A percentile compares a stretch with the other conserved stretches of the same genome.
phyloP scores from a whole-genome alignment of 495 filamentous ascomycete genomes.

The Evernia prunastri region DNA sequence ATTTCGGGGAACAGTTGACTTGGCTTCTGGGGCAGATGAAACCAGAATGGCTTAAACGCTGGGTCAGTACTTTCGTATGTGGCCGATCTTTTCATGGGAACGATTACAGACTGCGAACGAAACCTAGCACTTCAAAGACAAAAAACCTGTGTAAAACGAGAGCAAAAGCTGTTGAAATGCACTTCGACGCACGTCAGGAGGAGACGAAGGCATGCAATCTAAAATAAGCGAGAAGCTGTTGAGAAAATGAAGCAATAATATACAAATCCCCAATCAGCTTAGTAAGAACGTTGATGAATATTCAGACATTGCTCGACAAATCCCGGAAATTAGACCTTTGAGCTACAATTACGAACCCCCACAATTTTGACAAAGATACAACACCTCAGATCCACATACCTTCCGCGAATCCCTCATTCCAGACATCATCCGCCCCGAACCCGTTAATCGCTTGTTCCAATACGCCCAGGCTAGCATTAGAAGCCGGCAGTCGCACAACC shows the following conservation, averaged over 20 bases:
- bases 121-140: neutral
- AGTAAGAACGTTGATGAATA: neutral
- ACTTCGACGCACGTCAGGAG: neutral
- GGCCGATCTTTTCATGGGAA: neutral
- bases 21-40: neutral
- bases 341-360: neutral
- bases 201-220: neutral
- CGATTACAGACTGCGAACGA: neutral
- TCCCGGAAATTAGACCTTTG: neutral
- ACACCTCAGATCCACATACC: neutral
- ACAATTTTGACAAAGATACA: neutral
- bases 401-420: conserved; percentile 19
- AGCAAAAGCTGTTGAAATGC: neutral
- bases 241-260: neutral
- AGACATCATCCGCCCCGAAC: conserved; percentile 19
- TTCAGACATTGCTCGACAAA: neutral
- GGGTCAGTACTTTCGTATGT: neutral
- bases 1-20: neutral
- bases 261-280: neutral
- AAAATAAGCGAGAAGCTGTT: neutral
- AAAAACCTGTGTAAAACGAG: neutral
- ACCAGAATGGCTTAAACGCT: conserved; percentile 6
- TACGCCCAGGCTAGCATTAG: conserved; percentile 13
- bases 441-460: conserved; percentile 11
- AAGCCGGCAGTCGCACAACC: conserved; percentile 23